Evolutionary conservation across 1,284 basidiomycete genomes (phyloP), one percentile per base, ranked within the genome.

Genomic region (Irpex sp.): DNA sequence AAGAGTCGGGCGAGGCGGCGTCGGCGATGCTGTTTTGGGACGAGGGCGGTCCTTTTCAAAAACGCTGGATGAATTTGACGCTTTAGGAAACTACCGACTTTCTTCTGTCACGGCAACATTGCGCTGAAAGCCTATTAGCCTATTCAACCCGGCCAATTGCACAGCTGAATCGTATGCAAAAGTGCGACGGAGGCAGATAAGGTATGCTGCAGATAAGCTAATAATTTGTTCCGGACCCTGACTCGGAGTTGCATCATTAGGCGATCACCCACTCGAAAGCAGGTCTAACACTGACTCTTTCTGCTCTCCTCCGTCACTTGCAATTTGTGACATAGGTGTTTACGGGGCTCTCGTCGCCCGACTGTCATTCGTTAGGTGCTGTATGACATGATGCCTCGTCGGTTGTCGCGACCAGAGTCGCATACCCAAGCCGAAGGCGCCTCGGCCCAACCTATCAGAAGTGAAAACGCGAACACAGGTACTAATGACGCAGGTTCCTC

Each of bases 401-500:
- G 19, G 49, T 21, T 50, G n/a, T 50, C 49, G 49, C 49, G 49
- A n/a, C 49, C 49, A 50, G 49, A 50, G 49, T n/a, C 19, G 7
- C 49, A 50, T 1, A 21, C 49, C 17, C 49, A 50, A 21, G 49
- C 49, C 19, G 49, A 50, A 50, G 49, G 49, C 49, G 17, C 49
- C 49, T 50, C 49, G 7, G 49, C 49, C 17, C 15, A 50, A 17
- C n/a, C 19, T 50, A 50, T 50, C 19, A 62, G 63, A 49, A 39
- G 43, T 39, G 59, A 36, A 39, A 63, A 63, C 66, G 64, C 58
- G 58, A 65, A 43, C 47, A 43, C 56, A 37, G 58, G 33, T 36
- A 63, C 54, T 35, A 58, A 64, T 66, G 66, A 66, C 63, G 66
- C 63, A 11, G 58, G 50, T 39, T 35, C 63, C 8, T 35, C 55